A percentile compares a stretch with the other conserved stretches of the same genome.
phyloP scores from a whole-genome alignment of 495 filamentous ascomycete species.

The Hyaloscypha finlandica region DNA sequence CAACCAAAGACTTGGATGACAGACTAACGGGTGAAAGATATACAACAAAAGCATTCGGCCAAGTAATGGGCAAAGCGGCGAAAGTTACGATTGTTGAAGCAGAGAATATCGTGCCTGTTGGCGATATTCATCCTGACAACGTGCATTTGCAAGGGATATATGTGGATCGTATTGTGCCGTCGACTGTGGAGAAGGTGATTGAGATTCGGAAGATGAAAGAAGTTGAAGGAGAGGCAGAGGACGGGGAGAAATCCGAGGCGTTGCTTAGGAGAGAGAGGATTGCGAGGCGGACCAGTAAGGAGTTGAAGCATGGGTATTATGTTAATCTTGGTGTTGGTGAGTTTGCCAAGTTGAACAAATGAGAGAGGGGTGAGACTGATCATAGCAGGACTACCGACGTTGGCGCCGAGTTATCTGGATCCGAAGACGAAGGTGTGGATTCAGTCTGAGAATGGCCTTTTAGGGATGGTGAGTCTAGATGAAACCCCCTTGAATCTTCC shows the following conservation, averaged over 20 bases:
- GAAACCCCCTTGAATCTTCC: constrained; percentile 53
- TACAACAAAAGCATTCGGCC: constrained; percentile 61
- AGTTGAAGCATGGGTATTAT: constrained; percentile 65
- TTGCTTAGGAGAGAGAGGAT: constrained; percentile 55
- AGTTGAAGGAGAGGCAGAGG: constrained; percentile 28
- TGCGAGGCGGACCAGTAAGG: constrained; percentile 59
- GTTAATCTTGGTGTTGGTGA: constrained; percentile 65
- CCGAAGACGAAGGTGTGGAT: constrained; percentile 68
- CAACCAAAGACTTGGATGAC: background rate
- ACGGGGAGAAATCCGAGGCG: constrained; percentile 35
- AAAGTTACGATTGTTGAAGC: constrained; percentile 65
- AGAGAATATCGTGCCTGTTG: constrained; percentile 64
- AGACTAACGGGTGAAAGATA: constrained; percentile 39
- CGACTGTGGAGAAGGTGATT: constrained; percentile 53
- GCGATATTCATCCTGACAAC: constrained; percentile 57
- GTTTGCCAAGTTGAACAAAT: background rate
- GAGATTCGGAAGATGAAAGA: constrained; percentile 55
- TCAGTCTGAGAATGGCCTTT: constrained; percentile 92
- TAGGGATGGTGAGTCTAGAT: constrained; percentile 77
- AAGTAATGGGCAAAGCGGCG: constrained; percentile 64
- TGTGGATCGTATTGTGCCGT: constrained; percentile 63
- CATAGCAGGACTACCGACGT: constrained; percentile 54
- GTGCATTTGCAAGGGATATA: constrained; percentile 66
- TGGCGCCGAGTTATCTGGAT: constrained; percentile 58
- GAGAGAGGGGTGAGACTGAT: background rate